Evolutionary conservation across 2,329 filamentous ascomycete genomes (phyloP).

Genomic region (Dactylellina haptotyla): DNA sequence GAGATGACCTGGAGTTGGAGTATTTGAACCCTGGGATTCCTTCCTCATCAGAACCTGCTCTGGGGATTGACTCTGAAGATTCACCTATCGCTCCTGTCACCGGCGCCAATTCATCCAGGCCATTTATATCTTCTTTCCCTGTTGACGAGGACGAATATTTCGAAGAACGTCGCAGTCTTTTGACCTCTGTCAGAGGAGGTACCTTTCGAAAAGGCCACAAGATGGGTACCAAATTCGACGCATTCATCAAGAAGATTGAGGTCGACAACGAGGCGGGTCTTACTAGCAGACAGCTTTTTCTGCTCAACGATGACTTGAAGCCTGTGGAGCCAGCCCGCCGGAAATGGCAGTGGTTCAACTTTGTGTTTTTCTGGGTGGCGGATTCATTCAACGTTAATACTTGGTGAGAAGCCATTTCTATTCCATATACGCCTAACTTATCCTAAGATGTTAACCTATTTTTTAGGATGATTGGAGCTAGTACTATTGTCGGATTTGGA

Average conservation of each 20-base stretch:
- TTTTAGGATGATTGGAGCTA: conserved; percentile 82
- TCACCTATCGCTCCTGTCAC: neutral
- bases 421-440: neutral
- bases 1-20: conserved; percentile 32
- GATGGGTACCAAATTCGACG: conserved; percentile 39
- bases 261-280: conserved; percentile 81
- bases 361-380: conserved; percentile 86
- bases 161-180: conserved; percentile 39
- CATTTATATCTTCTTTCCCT: conserved; percentile 7
- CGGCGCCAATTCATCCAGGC: conserved; percentile 1
- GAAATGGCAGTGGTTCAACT: conserved; percentile 88
- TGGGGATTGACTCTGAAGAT: conserved; percentile 5
- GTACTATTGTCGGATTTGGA: conserved; percentile 79
- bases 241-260: conserved; percentile 68
- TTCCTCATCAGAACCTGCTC: conserved; percentile 22
- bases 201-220: conserved; percentile 13
- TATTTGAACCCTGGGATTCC: conserved; percentile 45
- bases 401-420: conserved; percentile 63
- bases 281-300: conserved; percentile 81
- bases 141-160: conserved; percentile 39
- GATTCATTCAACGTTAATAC: conserved; percentile 76
- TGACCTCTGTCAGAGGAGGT: neutral
- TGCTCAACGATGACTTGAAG: conserved; percentile 85
- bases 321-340: conserved; percentile 79
- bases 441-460: too few relatives aligned